Conservation (phyloP, 495 filamentous ascomycete genomes). For the Podospora appendiculata region DNA sequence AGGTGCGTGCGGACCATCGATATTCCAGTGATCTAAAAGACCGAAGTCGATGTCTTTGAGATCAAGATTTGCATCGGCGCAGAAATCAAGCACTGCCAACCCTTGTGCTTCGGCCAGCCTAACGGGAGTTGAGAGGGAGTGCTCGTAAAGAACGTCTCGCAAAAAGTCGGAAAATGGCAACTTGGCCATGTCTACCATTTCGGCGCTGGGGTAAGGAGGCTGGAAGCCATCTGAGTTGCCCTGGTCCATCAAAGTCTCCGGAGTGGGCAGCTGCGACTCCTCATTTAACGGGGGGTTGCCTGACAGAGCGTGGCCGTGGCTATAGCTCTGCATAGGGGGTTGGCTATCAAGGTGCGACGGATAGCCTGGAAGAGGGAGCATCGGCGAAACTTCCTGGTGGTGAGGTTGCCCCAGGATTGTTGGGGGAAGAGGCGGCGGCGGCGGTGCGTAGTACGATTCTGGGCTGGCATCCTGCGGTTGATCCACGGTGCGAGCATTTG, state of each 20-base stretch:
- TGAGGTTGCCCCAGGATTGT: background rate
- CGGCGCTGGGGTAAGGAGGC: constrained; percentile 8
- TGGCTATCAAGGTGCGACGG: background rate
- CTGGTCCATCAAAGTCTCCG: constrained; percentile 19
- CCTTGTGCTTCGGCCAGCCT: constrained; percentile 26
- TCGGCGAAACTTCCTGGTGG: background rate
- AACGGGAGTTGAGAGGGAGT: constrained; percentile 13
- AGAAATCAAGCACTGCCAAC: constrained; percentile 35
- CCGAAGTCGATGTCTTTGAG: constrained; percentile 55
- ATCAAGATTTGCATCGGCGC: constrained; percentile 47
- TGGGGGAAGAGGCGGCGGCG: background rate
- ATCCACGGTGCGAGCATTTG: constrained; percentile 10
- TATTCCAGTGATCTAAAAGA: constrained; percentile 50
- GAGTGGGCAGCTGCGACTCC: constrained; percentile 18
- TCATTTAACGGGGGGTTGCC: constrained; percentile 12
- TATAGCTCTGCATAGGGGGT: background rate
- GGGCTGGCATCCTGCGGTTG: constrained; percentile 4
- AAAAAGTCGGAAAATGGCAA: constrained; percentile 28
- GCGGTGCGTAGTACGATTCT: constrained; percentile 3
- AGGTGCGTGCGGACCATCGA: constrained; percentile 20
- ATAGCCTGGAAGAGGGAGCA: background rate
- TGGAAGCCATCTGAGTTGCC: constrained; percentile 9
- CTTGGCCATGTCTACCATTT: constrained; percentile 11
- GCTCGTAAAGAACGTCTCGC: constrained; percentile 27
- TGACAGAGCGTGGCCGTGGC: background rate